Evolutionary conservation across 2,329 filamentous ascomycete genomes (phyloP).

Genomic region (Dothidotthia symphoricarpi): DNA sequence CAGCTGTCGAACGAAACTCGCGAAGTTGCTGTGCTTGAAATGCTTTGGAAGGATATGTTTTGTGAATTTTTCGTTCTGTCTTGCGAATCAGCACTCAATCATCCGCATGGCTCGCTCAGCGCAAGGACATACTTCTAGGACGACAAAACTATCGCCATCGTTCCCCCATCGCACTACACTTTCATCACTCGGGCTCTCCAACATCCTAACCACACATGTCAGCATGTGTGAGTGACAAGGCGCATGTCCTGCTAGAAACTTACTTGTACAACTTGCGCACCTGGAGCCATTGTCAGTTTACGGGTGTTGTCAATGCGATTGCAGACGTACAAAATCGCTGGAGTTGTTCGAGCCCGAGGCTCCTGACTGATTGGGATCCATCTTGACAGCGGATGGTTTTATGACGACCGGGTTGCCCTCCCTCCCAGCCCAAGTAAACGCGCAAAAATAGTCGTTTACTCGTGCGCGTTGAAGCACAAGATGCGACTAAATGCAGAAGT

Average conservation of each 20-base stretch:
- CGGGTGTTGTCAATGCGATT: neutral
- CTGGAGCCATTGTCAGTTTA: slow-evolving; percentile 50
- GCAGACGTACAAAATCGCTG: slow-evolving; percentile 82
- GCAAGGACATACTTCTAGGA: slow-evolving; percentile 71
- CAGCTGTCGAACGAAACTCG: slow-evolving; percentile 90
- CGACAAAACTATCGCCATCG: slow-evolving; percentile 92
- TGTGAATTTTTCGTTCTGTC: slow-evolving; percentile 94
- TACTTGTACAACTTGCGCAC: slow-evolving; percentile 99
- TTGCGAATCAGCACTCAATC: slow-evolving; percentile 14
- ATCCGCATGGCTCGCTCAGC: neutral
- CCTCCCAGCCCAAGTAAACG: slow-evolving; percentile 4
- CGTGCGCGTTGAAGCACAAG: neutral
- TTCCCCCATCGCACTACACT: slow-evolving; percentile 95
- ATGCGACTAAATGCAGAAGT: neutral
- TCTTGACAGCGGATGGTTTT: slow-evolving; percentile 14
- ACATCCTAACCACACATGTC: slow-evolving; percentile 64
- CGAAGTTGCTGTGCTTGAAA: slow-evolving; percentile 99
- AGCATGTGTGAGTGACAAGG: slow-evolving; percentile 16
- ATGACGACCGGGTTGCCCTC: slow-evolving; percentile 1
- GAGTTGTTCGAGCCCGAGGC: slow-evolving; percentile 68
- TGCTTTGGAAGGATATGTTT: slow-evolving; percentile 96
- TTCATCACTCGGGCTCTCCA: slow-evolving; percentile 90
- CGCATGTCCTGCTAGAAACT: slow-evolving; percentile 27
- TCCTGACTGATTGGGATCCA: slow-evolving; percentile 35
- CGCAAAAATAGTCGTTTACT: slow-evolving; percentile 7